Evolutionary conservation across 208 protist genomes (phyloP), one percentile per base, ranked within the genome.

Genomic region (Leishmania tropica): DNA sequence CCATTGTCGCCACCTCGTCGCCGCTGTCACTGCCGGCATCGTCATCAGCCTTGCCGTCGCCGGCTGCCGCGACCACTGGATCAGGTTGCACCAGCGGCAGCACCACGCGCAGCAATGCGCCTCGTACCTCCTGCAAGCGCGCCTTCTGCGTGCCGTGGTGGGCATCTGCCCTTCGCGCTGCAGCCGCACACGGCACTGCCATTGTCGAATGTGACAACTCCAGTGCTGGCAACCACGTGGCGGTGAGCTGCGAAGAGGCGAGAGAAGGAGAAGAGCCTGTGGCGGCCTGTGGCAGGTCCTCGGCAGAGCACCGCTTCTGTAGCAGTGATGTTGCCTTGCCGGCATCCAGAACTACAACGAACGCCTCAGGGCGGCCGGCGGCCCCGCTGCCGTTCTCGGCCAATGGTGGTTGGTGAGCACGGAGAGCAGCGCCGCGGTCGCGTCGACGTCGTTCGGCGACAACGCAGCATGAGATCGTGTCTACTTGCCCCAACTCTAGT

Each of bases 391-490:
- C 40, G 37, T 19, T 4, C 65, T 47, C 40, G 31, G 4, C 0
- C 37, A 11, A 2, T 19, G 65, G 47, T 11, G 2, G 71, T 31
- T 75, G 47, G n/a, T 58, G 10, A 28, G 19, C 19, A 37, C 4
- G 10, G 71, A 51, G n/a, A 31, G 71, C 71, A 47, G 51, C 31
- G 35, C 13, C 73, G 53, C 53, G 53, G 53, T 48, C 31, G 53
- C 53, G 15, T 45, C 53, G 75, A 4, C 24, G 6, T 17, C 40
- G 15, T 15, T 37, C 62, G 24, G 60, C 71, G 48, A 81, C 53
- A 0, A 82, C 73, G 21, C 82, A 35, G 37, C 82, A 85, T 47
- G 78, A 76, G 35, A 79, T 47, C 28, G 24, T 37, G 17, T 76
- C 51, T 5, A 79, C 71, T 19, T 67, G 51, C 2, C 24, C 40